phyloP scores from a whole-genome alignment of 2,329 filamentous ascomycete species.

The Diaporthe sp. region DNA sequence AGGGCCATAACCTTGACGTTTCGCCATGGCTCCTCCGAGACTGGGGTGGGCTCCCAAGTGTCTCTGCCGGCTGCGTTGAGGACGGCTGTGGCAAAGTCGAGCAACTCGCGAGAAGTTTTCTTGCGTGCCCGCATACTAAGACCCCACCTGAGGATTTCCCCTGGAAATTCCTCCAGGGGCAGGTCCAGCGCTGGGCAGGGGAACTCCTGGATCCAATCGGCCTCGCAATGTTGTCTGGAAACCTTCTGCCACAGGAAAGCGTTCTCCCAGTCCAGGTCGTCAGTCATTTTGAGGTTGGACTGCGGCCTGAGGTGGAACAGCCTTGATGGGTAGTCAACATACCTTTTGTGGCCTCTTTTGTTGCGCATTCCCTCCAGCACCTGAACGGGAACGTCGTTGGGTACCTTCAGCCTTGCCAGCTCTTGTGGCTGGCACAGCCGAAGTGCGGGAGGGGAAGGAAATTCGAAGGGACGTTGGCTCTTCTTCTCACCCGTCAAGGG shows the following conservation, averaged over 20 bases:
- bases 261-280: conserved; percentile 13
- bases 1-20: background rate
- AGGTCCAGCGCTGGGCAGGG: background rate
- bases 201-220: background rate
- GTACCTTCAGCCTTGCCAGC: background rate
- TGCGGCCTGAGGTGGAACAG: conserved; percentile 32
- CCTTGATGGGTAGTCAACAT: conserved; percentile 29
- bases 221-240: background rate
- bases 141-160: background rate
- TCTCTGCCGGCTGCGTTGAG: background rate
- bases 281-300: background rate
- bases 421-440: background rate
- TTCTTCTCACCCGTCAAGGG: background rate
- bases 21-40: background rate
- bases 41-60: background rate
- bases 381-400: background rate
- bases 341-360: background rate
- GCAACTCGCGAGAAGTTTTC: background rate
- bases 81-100: background rate
- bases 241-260: conserved; percentile 31
- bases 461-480: background rate
- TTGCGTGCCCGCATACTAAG: background rate
- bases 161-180: background rate
- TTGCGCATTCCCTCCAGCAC: background rate
- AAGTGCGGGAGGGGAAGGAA: background rate